These are phyloP conservation scores for Gnomoniopsis sp. DNA, from an alignment of 2,329 filamentous ascomycete genomes.

Conservation along the genomic window DNA sequence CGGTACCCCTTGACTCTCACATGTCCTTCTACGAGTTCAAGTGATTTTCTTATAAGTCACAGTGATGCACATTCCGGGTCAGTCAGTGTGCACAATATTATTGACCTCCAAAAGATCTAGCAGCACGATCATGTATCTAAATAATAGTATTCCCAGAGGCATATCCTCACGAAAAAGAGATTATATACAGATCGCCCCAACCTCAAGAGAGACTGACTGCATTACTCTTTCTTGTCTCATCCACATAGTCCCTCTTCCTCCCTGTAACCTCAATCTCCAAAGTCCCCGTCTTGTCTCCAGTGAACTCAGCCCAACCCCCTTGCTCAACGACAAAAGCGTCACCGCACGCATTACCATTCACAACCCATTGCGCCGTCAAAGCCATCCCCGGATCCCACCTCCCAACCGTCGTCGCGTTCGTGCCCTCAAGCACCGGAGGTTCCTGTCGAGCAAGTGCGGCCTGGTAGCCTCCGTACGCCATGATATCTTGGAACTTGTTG, in stretches of 20 bases:
- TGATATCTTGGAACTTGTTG: background rate
- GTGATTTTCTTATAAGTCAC: too few relatives aligned
- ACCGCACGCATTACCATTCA: background rate
- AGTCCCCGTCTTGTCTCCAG: background rate
- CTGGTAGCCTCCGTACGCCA: background rate
- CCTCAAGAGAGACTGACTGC: background rate
- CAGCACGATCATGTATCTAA: too few relatives aligned
- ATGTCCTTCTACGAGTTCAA: too few relatives aligned
- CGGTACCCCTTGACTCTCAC: too few relatives aligned
- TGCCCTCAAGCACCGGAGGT: background rate
- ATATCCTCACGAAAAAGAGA: too few relatives aligned
- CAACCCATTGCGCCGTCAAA: background rate
- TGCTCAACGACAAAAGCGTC: background rate
- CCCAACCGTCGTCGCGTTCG: background rate
- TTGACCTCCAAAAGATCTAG: too few relatives aligned
- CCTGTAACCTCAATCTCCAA: background rate
- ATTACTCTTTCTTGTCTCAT: background rate
- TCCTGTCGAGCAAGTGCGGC: background rate
- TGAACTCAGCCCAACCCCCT: background rate
- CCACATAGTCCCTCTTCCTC: background rate
- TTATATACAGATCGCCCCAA: too few relatives aligned
- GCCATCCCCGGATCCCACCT: background rate
- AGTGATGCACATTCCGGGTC: too few relatives aligned
- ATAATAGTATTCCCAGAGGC: too few relatives aligned
- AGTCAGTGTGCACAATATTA: too few relatives aligned